A percentile compares a stretch with the other conserved stretches of the same genome.
phyloP scores from a whole-genome alignment of 2,329 filamentous ascomycete species.

The Lecanicillium sp. region DNA sequence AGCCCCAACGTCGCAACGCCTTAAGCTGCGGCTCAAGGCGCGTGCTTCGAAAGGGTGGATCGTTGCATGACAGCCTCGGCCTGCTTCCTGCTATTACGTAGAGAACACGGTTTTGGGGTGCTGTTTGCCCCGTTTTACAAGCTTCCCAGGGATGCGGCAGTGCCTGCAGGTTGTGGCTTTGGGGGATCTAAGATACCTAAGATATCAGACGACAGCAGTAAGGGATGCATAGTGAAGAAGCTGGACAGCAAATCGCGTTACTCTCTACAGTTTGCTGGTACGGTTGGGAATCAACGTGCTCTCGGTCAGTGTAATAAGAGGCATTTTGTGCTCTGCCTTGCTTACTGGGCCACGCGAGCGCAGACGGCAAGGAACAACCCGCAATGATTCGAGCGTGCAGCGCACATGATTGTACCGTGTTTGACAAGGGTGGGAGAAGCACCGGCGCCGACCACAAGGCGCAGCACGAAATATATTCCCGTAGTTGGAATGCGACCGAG shows the following conservation, averaged over 20 bases:
- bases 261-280: too few relatives aligned
- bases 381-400: neutral
- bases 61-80: neutral
- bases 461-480: neutral
- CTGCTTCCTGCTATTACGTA: neutral
- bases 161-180: too few relatives aligned
- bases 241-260: too few relatives aligned
- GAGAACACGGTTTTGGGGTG: too few relatives aligned
- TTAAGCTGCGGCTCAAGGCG: neutral
- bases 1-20: neutral
- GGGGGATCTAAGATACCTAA: too few relatives aligned
- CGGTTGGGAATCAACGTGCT: too few relatives aligned
- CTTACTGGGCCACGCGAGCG: neutral
- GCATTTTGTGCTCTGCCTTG: too few relatives aligned
- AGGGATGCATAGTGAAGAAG: too few relatives aligned
- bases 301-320: too few relatives aligned
- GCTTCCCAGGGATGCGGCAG: conserved; percentile 3
- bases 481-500: neutral
- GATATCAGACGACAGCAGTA: too few relatives aligned
- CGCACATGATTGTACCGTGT: neutral
- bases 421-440: neutral
- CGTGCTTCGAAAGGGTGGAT: neutral
- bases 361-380: neutral
- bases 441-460: neutral
- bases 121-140: neutral